phyloP scores from a whole-genome alignment of 1,284 basidiomycete species.

The Malassezia psittaci region DNA sequence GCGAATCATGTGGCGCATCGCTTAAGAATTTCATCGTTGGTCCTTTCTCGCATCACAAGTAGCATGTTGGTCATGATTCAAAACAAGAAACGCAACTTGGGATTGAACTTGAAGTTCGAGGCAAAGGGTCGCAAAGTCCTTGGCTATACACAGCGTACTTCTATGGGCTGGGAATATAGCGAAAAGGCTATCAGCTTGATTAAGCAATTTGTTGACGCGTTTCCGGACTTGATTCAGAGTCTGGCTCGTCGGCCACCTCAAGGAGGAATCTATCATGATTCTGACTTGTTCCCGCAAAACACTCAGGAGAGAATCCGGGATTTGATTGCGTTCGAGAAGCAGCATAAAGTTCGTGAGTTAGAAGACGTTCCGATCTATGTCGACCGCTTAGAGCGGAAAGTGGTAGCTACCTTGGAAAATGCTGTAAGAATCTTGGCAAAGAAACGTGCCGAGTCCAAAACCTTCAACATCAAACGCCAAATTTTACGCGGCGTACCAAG shows the following conservation, averaged over 20 bases:
- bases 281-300: slow-evolving; percentile 62
- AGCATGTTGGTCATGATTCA: slow-evolving; percentile 76
- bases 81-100: slow-evolving; percentile 70
- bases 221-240: slow-evolving; percentile 38
- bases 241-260: slow-evolving; percentile 22
- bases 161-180: slow-evolving; percentile 84
- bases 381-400: slow-evolving; percentile 71
- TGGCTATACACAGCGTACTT: slow-evolving; percentile 78
- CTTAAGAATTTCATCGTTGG: slow-evolving; percentile 30
- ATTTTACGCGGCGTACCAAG: slow-evolving; percentile 83
- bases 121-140: slow-evolving; percentile 90
- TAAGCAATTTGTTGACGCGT: slow-evolving; percentile 60
- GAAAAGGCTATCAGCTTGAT: slow-evolving; percentile 73
- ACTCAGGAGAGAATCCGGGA: slow-evolving; percentile 62
- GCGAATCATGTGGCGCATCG: slow-evolving; percentile 30
- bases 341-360: slow-evolving; percentile 74
- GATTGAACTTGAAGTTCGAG: slow-evolving; percentile 91
- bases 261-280: slow-evolving; percentile 61
- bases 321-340: slow-evolving; percentile 74
- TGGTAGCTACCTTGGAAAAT: slow-evolving; percentile 52
- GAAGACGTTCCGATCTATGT: slow-evolving; percentile 86
- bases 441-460: slow-evolving; percentile 50
- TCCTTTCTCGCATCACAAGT: slow-evolving; percentile 75
- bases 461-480: slow-evolving; percentile 62
- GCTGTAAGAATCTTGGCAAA: slow-evolving; percentile 61